Evolutionary conservation across 164 flowering plant species (phyloP), one percentile per base, ranked within the genome.

Genomic region (Aristolochia contorta): DNA sequence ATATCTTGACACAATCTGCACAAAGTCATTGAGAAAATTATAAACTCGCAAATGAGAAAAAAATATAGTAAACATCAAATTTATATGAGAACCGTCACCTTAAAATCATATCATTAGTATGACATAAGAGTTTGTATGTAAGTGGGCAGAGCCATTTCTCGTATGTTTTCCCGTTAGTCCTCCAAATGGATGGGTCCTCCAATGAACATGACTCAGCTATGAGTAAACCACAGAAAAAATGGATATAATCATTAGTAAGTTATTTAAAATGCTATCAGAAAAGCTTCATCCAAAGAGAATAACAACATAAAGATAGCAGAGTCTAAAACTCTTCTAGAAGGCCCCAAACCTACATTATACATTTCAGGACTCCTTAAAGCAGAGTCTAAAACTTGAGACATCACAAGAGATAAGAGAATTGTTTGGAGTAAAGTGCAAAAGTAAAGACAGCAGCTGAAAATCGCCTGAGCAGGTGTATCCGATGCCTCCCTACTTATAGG

Each of bases 1-100:
- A 94, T 77, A 70, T 94, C 89, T 77, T 84, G 99, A 62, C 95
- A 94, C 62, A 94, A 76, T 69, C 99, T 94, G 82, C 59, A 69
- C 72, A 14, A n/a, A 4, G 30, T 57, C 54, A 61, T 6, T 18
- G 16, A 57, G 18, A 32, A 33, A 56, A 18, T 21, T 15, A 47
- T 18, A 58, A 71, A 18, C 20, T 43, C 2, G 20, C 45, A 47
- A 32, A 32, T 62, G 19, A 22, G 32, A 62, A 19, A 30, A 15
- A 20, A 61, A 50, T 16, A 46, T n/a, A 21, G 25, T 14, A 24
- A 18, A 12, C 4, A 56, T 56, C 59, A 30, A 30, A n/a, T 56
- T 56, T 23, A 16, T 16, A 53, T 22, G 2, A 53, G 30, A 22
- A 14, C 4, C 50, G 16, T 22, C 73, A 87, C 97, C 97, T 85